phyloP scores from a whole-genome alignment of 345 rosid genomes.

The Eucalyptus pauciflora region DNA sequence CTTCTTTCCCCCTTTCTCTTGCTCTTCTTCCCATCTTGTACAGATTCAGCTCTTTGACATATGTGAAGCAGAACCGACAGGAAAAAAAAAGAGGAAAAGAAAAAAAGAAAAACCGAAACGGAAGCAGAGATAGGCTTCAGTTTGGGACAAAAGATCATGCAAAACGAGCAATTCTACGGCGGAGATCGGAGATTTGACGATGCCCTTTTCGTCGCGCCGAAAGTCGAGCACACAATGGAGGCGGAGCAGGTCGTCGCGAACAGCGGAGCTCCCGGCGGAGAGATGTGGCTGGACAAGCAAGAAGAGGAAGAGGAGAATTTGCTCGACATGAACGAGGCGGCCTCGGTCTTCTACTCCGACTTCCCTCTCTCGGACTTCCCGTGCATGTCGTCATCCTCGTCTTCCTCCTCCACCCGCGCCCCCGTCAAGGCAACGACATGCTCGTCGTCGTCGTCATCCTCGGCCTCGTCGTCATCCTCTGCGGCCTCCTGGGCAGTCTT shows the following conservation, averaged over 20 bases:
- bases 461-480: conserved; percentile 62
- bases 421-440: conserved; percentile 42
- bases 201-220: not conserved
- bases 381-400: conserved; percentile 97
- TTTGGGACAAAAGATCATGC: not conserved
- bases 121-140: not conserved
- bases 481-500: conserved; percentile 80
- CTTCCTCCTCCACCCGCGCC: conserved; percentile 74
- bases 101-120: not conserved
- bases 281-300: not conserved
- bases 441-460: conserved; percentile 33
- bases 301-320: conserved; percentile 18
- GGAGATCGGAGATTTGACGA: not conserved
- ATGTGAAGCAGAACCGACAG: not conserved
- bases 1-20: not conserved
- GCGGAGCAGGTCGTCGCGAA: conserved; percentile 31
- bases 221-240: not conserved
- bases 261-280: conserved; percentile 14
- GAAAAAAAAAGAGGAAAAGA: not conserved
- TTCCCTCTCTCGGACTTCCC: conserved; percentile 80
- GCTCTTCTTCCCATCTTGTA: not conserved
- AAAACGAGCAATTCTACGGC: not conserved
- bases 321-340: conserved; percentile 33
- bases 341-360: conserved; percentile 47
- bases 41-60: not conserved